These are phyloP conservation scores for Patellifolia procumbens DNA, from an alignment of 179 eudicot species.

Conservation along the genomic window DNA sequence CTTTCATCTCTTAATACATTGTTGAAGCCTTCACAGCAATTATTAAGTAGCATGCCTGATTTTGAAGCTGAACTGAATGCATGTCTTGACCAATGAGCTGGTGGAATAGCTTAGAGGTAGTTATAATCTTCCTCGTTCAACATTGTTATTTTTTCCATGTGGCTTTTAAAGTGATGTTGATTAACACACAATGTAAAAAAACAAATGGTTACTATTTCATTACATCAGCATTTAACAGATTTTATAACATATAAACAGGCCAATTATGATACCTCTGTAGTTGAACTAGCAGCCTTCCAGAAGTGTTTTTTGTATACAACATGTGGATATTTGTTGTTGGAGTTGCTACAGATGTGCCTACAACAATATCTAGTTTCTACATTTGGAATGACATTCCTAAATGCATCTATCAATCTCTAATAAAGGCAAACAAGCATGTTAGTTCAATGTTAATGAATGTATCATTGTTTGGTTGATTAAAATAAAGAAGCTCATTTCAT, in stretches of 20 bases:
- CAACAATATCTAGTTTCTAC: not conserved
- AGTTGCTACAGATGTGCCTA: not conserved
- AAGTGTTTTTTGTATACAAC: not conserved
- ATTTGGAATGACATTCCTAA: not conserved
- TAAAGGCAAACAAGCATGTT: not conserved
- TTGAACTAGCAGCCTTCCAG: not conserved
- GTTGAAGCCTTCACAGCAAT: slow-evolving; percentile 5
- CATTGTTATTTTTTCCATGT: not conserved
- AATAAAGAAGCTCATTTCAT: not conserved
- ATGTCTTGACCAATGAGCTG: slow-evolving; percentile 9
- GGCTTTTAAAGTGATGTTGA: not conserved
- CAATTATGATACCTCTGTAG: not conserved
- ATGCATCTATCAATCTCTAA: slow-evolving; percentile 6
- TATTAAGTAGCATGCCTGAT: not conserved
- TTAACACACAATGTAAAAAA: not conserved
- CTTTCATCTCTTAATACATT: not conserved
- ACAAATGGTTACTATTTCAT: not conserved
- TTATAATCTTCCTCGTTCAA: not conserved
- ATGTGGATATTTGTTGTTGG: not conserved
- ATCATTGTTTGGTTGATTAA: not conserved
- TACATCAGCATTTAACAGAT: too few species aligned
- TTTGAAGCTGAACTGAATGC: not conserved
- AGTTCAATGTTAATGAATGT: not conserved
- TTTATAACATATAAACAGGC: not conserved
- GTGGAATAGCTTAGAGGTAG: not conserved